Percentiles rank a stretch among this genome's conserved stretches.
These are phyloP conservation scores for Penicilliopsis zonata DNA, from an alignment of 495 filamentous ascomycete genomes.

Conservation along the genomic window DNA sequence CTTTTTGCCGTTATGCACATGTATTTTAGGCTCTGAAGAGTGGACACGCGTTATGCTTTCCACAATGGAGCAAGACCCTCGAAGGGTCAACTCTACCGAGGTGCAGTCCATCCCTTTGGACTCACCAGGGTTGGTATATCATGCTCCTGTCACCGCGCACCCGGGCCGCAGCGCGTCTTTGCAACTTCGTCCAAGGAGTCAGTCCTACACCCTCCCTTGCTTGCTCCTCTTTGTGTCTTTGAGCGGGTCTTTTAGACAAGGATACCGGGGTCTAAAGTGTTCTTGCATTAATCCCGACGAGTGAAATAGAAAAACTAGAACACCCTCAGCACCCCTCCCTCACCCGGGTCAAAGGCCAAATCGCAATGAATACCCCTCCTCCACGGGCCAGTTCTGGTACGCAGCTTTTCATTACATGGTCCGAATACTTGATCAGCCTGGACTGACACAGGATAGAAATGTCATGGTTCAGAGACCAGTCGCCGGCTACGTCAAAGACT, in stretches of 20 bases:
- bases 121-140: constrained; percentile 16
- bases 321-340: constrained; percentile 23
- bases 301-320: constrained; percentile 9
- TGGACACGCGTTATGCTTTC: too few species aligned
- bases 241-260: too few species aligned
- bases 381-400: constrained; percentile 9
- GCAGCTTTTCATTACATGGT: too few species aligned
- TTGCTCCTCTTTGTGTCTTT: too few species aligned
- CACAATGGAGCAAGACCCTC: constrained; percentile 19
- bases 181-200: constrained; percentile 13
- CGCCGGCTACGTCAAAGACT: constrained; percentile 11
- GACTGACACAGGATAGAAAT: too few species aligned
- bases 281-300: background rate
- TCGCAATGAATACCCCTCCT: constrained; percentile 27
- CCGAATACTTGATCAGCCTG: too few species aligned
- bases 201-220: constrained; percentile 6
- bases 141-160: constrained; percentile 9
- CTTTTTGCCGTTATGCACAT: constrained; percentile 19
- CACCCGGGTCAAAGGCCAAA: constrained; percentile 23
- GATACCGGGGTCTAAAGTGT: constrained; percentile 5
- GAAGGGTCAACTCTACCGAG: constrained; percentile 16
- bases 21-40: too few species aligned
- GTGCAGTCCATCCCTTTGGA: constrained; percentile 15
- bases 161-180: constrained; percentile 9
- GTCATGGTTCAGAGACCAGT: constrained; percentile 26